Evolutionary conservation across 129 eudicot genomes (phyloP).

Genomic region (Escallonia herrerae): DNA sequence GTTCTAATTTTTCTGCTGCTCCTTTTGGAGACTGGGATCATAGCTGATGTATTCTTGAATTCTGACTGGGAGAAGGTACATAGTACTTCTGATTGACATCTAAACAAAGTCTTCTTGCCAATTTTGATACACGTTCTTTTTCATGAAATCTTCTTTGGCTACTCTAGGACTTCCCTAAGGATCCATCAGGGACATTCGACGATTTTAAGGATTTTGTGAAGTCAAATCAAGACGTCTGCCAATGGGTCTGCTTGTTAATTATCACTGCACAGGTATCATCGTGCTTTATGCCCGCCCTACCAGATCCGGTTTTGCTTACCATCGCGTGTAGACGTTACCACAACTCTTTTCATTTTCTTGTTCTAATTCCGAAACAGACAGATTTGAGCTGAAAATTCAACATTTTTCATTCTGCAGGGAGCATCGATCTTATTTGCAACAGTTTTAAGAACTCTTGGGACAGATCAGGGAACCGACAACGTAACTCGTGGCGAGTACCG

Average conservation of each 20-base stretch:
- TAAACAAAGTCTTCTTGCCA: neutral
- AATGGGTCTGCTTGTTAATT: slow-evolving; percentile 13
- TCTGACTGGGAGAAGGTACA: slow-evolving; percentile 31
- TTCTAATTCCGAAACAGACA: neutral
- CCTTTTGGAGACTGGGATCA: slow-evolving; percentile 15
- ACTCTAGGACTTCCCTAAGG: slow-evolving; percentile 27
- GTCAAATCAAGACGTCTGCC: slow-evolving; percentile 15
- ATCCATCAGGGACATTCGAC: slow-evolving; percentile 29
- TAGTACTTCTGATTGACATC: neutral
- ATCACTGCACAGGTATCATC: slow-evolving; percentile 19
- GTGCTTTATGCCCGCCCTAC: too few species aligned
- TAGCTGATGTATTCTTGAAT: slow-evolving; percentile 18
- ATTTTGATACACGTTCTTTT: neutral
- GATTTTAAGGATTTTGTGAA: slow-evolving; percentile 27
- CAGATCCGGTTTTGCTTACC: too few species aligned
- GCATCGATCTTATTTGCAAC: slow-evolving; percentile 23
- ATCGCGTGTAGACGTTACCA: neutral
- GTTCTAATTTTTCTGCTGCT: slow-evolving; percentile 20
- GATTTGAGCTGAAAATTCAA: too few species aligned
- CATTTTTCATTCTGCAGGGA: slow-evolving; percentile 17
- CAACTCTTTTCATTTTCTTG: neutral
- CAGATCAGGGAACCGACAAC: neutral
- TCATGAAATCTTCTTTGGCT: neutral
- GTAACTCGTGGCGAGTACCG: slow-evolving; percentile 2
- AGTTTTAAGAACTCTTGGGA: slow-evolving; percentile 8